Conservation (phyloP, 768 basidiomycete species). For the Tricholoma saponaceum region DNA sequence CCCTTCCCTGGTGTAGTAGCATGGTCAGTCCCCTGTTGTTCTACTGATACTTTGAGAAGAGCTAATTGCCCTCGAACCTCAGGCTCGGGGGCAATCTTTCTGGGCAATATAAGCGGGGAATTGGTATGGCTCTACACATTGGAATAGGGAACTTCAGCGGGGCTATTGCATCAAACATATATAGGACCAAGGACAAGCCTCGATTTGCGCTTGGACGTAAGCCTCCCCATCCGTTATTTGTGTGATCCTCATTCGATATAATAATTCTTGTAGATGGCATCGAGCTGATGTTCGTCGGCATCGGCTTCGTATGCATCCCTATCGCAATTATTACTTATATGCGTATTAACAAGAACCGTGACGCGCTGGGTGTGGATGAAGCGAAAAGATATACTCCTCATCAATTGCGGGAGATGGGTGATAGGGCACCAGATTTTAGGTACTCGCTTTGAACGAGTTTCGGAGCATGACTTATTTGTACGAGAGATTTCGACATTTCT, state of each 20-base stretch:
- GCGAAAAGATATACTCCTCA: constrained; percentile 28
- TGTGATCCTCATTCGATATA: neutral
- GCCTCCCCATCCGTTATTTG: constrained; percentile 18
- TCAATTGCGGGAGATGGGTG: constrained; percentile 44
- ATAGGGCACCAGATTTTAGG: constrained; percentile 60
- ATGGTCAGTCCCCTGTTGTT: constrained; percentile 39
- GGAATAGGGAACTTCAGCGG: constrained; percentile 65
- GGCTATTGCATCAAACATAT: constrained; percentile 62
- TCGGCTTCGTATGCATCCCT: constrained; percentile 53
- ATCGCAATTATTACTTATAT: constrained; percentile 45
- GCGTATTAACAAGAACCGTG: constrained; percentile 53
- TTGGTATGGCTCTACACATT: constrained; percentile 68
- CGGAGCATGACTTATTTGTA: too few species aligned
- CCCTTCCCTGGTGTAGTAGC: constrained; percentile 56
- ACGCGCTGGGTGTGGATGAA: constrained; percentile 31
- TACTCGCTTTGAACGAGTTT: constrained; percentile 32
- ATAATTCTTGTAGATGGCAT: constrained; percentile 41
- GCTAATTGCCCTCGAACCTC: neutral
- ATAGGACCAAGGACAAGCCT: constrained; percentile 53
- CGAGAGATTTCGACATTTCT: too few species aligned
- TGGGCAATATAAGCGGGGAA: constrained; percentile 67
- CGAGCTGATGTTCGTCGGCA: constrained; percentile 66
- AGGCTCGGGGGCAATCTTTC: constrained; percentile 66
- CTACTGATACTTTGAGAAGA: neutral
- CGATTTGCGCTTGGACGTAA: constrained; percentile 60